Percentiles rank a stretch among this genome's conserved stretches.
Evolutionary conservation across 176 grass and related monocot species (phyloP).

Genomic region (Oryza rufipogon): DNA sequence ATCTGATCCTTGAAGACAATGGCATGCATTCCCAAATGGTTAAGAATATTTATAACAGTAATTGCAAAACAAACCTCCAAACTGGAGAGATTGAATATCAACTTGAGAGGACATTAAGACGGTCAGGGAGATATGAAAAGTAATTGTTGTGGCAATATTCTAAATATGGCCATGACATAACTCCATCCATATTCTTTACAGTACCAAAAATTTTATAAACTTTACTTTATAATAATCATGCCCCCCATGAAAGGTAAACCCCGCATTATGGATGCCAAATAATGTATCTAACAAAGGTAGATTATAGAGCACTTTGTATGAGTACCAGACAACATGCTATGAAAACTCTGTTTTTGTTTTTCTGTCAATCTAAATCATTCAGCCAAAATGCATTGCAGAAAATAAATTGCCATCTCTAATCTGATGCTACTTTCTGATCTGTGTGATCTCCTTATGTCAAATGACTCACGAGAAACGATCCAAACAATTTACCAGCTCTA

Average conservation of each 20-base stretch:
- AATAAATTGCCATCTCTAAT: background rate
- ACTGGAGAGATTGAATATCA: constrained; percentile 1
- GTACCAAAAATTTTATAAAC: background rate
- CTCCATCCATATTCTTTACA: background rate
- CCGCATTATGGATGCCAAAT: background rate
- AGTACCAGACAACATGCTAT: background rate
- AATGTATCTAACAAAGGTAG: background rate
- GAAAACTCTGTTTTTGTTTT: background rate
- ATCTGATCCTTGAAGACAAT: constrained; percentile 31
- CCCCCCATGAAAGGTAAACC: constrained; percentile 10
- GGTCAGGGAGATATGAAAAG: background rate
- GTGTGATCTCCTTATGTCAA: background rate
- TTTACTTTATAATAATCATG: background rate
- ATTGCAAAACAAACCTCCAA: constrained; percentile 19
- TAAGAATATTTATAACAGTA: background rate
- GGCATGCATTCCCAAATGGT: constrained; percentile 1
- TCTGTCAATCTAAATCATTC: background rate
- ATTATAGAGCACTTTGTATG: background rate
- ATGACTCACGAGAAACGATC: background rate
- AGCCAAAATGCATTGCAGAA: background rate
- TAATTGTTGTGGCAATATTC: background rate
- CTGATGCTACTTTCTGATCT: background rate
- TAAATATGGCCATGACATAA: background rate
- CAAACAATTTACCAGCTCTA: constrained; percentile 52
- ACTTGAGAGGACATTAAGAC: background rate